phyloP scores from a whole-genome alignment of 202 grass and related monocot species.

The Carex arenaria region DNA sequence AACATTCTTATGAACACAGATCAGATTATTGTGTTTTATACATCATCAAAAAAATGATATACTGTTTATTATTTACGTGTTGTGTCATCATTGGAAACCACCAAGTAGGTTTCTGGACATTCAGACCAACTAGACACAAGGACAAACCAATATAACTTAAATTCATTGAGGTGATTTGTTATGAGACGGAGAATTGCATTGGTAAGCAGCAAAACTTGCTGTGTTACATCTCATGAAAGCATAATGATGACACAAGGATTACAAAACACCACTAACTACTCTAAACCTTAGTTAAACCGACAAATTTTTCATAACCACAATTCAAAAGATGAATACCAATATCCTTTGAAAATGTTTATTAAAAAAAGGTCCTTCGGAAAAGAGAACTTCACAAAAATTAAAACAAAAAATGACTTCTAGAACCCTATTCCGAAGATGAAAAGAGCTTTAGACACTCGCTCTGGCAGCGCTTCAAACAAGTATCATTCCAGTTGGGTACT shows the following conservation, averaged over 20 bases:
- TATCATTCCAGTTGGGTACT: constrained; percentile 97
- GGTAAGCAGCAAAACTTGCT: not conserved
- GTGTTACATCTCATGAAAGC: not conserved
- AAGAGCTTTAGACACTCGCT: constrained; percentile 89
- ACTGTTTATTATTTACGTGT: not conserved
- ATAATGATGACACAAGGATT: not conserved
- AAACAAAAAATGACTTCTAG: not conserved
- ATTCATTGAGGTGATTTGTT: not conserved
- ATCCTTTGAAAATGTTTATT: not conserved
- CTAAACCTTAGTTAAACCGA: not conserved
- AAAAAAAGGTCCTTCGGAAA: not conserved
- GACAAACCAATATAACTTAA: not conserved
- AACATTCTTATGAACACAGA: not conserved
- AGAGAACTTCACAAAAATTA: not conserved
- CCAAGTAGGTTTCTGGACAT: not conserved
- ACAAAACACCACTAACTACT: not conserved
- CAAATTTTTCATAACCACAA: not conserved
- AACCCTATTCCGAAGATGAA: constrained; percentile 37
- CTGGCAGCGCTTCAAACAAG: constrained; percentile 91
- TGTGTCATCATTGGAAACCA: not conserved
- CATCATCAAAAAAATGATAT: not conserved
- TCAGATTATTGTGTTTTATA: not conserved
- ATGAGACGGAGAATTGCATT: not conserved
- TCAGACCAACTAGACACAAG: not conserved
- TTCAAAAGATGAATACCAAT: not conserved